Conservation (phyloP, 148 eudicot species). For the Suaeda aralocaspica region DNA sequence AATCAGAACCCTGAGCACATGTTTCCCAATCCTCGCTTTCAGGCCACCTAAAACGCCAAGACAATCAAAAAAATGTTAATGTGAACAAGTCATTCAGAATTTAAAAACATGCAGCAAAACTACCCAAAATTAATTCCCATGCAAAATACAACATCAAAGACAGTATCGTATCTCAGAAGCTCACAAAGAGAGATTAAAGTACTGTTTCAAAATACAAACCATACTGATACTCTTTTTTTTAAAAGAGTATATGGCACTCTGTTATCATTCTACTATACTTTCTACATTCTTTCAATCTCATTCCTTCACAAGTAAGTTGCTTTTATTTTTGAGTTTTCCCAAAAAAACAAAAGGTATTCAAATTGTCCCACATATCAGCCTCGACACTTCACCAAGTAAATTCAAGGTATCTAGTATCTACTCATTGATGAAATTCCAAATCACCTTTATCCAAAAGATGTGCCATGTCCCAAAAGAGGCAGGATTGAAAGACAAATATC, state of each 20-base stretch:
- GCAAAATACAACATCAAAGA: background rate
- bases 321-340: background rate
- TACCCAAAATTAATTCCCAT: too few species aligned
- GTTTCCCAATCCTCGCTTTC: constrained; percentile 26
- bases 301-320: too few species aligned
- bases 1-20: constrained; percentile 30
- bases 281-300: too few species aligned
- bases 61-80: background rate
- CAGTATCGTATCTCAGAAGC: too few species aligned
- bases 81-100: background rate
- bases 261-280: too few species aligned
- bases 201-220: background rate
- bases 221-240: background rate
- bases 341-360: background rate
- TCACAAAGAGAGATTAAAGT: background rate
- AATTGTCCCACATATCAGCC: background rate
- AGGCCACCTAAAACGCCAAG: constrained; percentile 20
- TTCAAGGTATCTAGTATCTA: too few species aligned
- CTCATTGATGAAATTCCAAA: background rate
- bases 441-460: background rate
- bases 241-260: background rate
- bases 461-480: background rate
- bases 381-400: too few species aligned
- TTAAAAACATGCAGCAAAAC: too few species aligned
- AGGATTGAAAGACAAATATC: too few species aligned